A percentile compares a stretch with the other conserved stretches of the same genome.
Conservation (phyloP, 805 yeast species). For the Danielozyma ontarioensis region DNA sequence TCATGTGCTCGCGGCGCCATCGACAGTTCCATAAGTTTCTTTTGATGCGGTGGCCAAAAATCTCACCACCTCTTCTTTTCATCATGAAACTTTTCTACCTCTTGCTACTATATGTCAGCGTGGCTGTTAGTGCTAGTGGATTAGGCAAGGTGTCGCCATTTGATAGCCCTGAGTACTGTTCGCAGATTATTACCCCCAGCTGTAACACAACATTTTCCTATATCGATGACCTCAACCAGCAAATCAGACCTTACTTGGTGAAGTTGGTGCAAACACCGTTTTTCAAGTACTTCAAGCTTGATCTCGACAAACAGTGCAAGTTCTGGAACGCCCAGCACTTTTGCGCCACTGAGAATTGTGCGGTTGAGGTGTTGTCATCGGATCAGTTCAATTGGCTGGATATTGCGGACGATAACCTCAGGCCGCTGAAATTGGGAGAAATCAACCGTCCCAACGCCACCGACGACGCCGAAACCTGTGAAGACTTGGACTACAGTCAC, state of each 20-base stretch:
- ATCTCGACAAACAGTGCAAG: constrained; percentile 78
- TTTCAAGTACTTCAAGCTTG: constrained; percentile 82
- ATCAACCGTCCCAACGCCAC: constrained; percentile 19
- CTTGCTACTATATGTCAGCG: neutral
- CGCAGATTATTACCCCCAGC: constrained; percentile 39
- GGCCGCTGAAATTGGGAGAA: constrained; percentile 63
- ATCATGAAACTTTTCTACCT: neutral
- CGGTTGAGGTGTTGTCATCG: constrained; percentile 67
- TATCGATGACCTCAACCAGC: constrained; percentile 32
- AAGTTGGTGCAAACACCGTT: constrained; percentile 67
- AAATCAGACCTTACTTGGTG: constrained; percentile 44
- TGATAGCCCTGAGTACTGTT: constrained; percentile 39
- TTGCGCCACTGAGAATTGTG: constrained; percentile 85
- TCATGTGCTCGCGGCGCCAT: no score
- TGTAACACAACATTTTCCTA: constrained; percentile 43
- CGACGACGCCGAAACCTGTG: constrained; percentile 18
- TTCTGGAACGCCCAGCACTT: constrained; percentile 79
- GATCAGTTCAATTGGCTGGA: constrained; percentile 70
- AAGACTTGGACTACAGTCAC: constrained; percentile 64
- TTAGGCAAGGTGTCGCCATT: constrained; percentile 26
- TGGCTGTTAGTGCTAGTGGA: neutral
- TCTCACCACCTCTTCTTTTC: neutral
- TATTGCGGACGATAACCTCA: constrained; percentile 50
- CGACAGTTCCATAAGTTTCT: no score
- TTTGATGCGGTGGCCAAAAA: no score